phyloP scores from a whole-genome alignment of 1,284 basidiomycete genomes.

The Neolentinus lepideus region DNA sequence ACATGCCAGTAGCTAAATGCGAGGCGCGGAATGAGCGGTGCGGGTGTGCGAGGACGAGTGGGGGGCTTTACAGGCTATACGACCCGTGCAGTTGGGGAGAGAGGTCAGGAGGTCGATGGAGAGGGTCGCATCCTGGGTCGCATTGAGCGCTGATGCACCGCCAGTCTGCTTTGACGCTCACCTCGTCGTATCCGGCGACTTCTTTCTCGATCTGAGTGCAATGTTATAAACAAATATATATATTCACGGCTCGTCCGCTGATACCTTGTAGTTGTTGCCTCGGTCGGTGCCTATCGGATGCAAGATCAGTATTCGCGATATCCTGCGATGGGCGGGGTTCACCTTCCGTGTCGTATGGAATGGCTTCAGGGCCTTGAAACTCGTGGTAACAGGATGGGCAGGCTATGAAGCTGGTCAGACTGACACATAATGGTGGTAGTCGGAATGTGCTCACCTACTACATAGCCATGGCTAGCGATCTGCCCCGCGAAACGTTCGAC shows the following conservation, averaged over 20 bases:
- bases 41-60: not conserved
- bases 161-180: slow-evolving; percentile 18
- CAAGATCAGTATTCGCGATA: slow-evolving; percentile 7
- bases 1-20: slow-evolving; percentile 74
- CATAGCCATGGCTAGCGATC: slow-evolving; percentile 85
- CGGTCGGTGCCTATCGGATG: slow-evolving; percentile 58
- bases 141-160: not conserved
- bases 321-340: slow-evolving; percentile 8
- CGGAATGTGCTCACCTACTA: slow-evolving; percentile 48
- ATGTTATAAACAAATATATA: not conserved
- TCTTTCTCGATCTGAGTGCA: slow-evolving; percentile 71
- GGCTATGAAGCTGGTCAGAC: slow-evolving; percentile 30
- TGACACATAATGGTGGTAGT: not conserved
- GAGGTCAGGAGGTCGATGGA: slow-evolving; percentile 69
- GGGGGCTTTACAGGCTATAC: slow-evolving; percentile 62
- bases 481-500: slow-evolving; percentile 87
- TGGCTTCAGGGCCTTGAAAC: slow-evolving; percentile 80
- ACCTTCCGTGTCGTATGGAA: slow-evolving; percentile 85
- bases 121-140: slow-evolving; percentile 62
- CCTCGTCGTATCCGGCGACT: slow-evolving; percentile 80
- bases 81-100: slow-evolving; percentile 79
- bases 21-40: not conserved
- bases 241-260: not conserved
- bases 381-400: slow-evolving; percentile 86
- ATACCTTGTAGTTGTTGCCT: slow-evolving; percentile 84